A percentile compares a stretch with the other conserved stretches of the same genome.
Conservation (phyloP, 768 basidiomycete genomes). For the Boletus fagicola region DNA sequence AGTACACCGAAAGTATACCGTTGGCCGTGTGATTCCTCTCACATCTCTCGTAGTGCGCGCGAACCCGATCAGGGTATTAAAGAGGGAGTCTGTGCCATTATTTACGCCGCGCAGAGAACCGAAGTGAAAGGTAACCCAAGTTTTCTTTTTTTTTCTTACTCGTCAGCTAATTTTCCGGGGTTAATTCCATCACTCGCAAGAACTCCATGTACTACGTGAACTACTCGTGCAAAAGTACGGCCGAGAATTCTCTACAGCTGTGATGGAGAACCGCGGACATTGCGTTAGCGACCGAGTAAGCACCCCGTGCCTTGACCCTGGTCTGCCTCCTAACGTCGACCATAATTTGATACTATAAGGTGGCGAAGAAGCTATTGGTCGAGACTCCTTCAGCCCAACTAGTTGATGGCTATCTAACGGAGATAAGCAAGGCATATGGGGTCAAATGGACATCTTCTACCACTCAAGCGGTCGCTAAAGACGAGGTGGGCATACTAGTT, state of each 20-base stretch:
- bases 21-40: slow-evolving; percentile 5
- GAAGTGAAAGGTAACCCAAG: slow-evolving; percentile 72
- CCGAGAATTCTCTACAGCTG: slow-evolving; percentile 80
- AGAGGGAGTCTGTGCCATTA: slow-evolving; percentile 86
- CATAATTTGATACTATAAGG: slow-evolving; percentile 40
- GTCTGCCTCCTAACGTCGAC: neutral
- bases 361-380: slow-evolving; percentile 69
- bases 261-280: slow-evolving; percentile 80
- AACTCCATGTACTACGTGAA: slow-evolving; percentile 87
- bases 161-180: slow-evolving; percentile 3
- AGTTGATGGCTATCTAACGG: slow-evolving; percentile 83
- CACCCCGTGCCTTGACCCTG: neutral
- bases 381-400: slow-evolving; percentile 70
- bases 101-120: slow-evolving; percentile 88
- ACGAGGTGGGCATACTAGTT: slow-evolving; percentile 41
- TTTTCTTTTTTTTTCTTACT: neutral
- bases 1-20: neutral
- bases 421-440: slow-evolving; percentile 87
- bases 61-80: slow-evolving; percentile 85
- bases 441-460: slow-evolving; percentile 59
- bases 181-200: slow-evolving; percentile 37
- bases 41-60: slow-evolving; percentile 47
- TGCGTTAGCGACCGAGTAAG: slow-evolving; percentile 84
- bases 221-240: slow-evolving; percentile 96
- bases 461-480: slow-evolving; percentile 27